Percentiles rank a stretch among this genome's conserved stretches.
These are phyloP conservation scores for Nitzschia sp. DNA, from an alignment of 108 stramenopile genomes.

Conservation along the genomic window DNA sequence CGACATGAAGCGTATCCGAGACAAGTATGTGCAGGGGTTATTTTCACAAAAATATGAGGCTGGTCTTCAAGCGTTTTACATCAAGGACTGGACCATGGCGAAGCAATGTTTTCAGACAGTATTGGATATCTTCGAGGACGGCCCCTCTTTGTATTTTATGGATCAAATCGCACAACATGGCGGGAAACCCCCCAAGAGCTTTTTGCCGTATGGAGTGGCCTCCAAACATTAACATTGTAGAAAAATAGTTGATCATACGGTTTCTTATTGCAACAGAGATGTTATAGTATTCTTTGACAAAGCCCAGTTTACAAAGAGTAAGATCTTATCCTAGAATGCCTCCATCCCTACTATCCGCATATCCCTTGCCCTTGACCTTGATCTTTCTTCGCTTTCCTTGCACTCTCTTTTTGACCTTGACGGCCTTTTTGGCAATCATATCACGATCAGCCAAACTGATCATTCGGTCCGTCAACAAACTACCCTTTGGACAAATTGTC, in stretches of 20 bases:
- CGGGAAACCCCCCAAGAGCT: constrained; percentile 55
- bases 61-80: constrained; percentile 62
- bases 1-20: constrained; percentile 63
- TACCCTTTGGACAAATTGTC: constrained; percentile 78
- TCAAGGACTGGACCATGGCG: constrained; percentile 61
- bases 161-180: constrained; percentile 49
- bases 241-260: too few relatives aligned
- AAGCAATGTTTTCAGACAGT: constrained; percentile 51
- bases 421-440: constrained; percentile 63
- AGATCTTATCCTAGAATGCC: constrained; percentile 30
- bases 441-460: constrained; percentile 73
- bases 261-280: too few relatives aligned
- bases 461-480: constrained; percentile 72
- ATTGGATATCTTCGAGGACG: constrained; percentile 59
- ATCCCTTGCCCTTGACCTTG: constrained; percentile 35
- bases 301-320: too few relatives aligned
- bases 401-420: constrained; percentile 50
- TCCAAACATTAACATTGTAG: neutral
- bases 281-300: too few relatives aligned
- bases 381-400: constrained; percentile 68
- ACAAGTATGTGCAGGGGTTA: constrained; percentile 50
- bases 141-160: constrained; percentile 65
- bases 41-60: constrained; percentile 64
- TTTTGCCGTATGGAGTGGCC: constrained; percentile 31
- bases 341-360: constrained; percentile 25